These are phyloP conservation scores for Cytospora paraplurivora DNA, from an alignment of 2,329 filamentous ascomycete genomes.

Conservation along the genomic window DNA sequence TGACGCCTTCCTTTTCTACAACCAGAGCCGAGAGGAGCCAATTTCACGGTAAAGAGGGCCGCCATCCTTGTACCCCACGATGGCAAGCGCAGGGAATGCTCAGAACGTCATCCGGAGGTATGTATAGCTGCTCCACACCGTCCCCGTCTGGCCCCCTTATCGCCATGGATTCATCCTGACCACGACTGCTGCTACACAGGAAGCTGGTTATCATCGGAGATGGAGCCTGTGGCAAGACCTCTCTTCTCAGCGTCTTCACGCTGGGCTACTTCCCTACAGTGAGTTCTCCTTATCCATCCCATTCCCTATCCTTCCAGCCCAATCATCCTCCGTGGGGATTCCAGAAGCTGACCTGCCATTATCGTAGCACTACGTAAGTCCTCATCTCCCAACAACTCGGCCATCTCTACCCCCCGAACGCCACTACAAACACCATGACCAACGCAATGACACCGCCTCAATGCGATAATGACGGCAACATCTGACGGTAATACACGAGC, in stretches of 20 bases:
- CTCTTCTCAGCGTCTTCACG: slow-evolving; percentile 95
- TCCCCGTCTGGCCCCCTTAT: slow-evolving; percentile 17
- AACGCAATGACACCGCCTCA: not conserved
- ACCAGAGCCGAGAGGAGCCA: slow-evolving; percentile 7
- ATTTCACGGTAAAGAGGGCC: slow-evolving; percentile 22
- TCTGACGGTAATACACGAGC: slow-evolving; percentile 29
- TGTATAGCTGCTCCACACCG: slow-evolving; percentile 11
- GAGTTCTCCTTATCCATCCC: slow-evolving; percentile 46
- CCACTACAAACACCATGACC: slow-evolving; percentile 26
- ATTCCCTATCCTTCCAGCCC: slow-evolving; percentile 16
- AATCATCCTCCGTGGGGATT: slow-evolving; percentile 13
- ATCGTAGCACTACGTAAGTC: slow-evolving; percentile 60
- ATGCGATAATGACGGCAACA: slow-evolving; percentile 7
- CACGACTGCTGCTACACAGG: slow-evolving; percentile 49
- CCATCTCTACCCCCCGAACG: slow-evolving; percentile 16
- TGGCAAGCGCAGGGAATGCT: slow-evolving; percentile 39
- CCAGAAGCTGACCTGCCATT: slow-evolving; percentile 35
- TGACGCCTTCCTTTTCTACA: slow-evolving; percentile 4
- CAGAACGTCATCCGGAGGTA: slow-evolving; percentile 45
- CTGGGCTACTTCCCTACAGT: slow-evolving; percentile 97
- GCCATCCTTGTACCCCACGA: slow-evolving; percentile 31
- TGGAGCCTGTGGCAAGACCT: slow-evolving; percentile 97
- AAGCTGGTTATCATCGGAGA: slow-evolving; percentile 97
- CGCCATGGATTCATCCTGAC: slow-evolving; percentile 15
- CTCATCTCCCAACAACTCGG: not conserved